phyloP scores from a whole-genome alignment of 805 yeast genomes.

The Sugiyamaella chiloensis region DNA sequence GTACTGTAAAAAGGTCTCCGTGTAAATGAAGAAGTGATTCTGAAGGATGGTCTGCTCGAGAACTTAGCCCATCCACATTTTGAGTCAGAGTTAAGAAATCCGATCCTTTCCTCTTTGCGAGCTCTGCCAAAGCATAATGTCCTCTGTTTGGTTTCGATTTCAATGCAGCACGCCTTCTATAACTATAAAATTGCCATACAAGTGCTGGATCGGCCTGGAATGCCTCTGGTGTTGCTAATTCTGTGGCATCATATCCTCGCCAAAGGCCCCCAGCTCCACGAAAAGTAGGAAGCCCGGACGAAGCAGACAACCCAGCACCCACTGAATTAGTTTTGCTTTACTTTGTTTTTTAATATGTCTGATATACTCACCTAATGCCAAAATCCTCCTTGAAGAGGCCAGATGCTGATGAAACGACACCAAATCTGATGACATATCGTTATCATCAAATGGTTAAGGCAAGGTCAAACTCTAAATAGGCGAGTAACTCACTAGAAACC shows the following conservation, averaged over 20 bases:
- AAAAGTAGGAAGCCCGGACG: constrained; percentile 74
- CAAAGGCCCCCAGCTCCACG: constrained; percentile 73
- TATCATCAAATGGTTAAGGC: neutral
- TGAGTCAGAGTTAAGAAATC: constrained; percentile 69
- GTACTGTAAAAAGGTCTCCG: constrained; percentile 70
- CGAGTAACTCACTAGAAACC: too few species aligned
- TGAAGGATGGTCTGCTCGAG: constrained; percentile 59
- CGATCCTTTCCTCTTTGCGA: constrained; percentile 44
- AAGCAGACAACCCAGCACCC: constrained; percentile 80
- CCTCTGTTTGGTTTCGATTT: constrained; percentile 70
- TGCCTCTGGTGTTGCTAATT: constrained; percentile 89
- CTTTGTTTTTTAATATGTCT: neutral
- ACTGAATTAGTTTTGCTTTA: constrained; percentile 38
- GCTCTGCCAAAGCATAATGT: constrained; percentile 63
- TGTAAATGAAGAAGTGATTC: constrained; percentile 64
- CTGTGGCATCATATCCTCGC: constrained; percentile 74
- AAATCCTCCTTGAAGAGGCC: constrained; percentile 31
- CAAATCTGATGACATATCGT: constrained; percentile 26
- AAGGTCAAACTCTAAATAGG: too few species aligned
- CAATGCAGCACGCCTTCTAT: constrained; percentile 62
- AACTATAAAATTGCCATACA: constrained; percentile 87
- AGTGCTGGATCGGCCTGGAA: constrained; percentile 77
- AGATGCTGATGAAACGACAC: constrained; percentile 36
- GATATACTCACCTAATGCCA: constrained; percentile 31
- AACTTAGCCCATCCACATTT: constrained; percentile 75